These are phyloP conservation scores for Wallacemonas sp. DNA, from an alignment of 208 protist species.

Conservation along the genomic window DNA sequence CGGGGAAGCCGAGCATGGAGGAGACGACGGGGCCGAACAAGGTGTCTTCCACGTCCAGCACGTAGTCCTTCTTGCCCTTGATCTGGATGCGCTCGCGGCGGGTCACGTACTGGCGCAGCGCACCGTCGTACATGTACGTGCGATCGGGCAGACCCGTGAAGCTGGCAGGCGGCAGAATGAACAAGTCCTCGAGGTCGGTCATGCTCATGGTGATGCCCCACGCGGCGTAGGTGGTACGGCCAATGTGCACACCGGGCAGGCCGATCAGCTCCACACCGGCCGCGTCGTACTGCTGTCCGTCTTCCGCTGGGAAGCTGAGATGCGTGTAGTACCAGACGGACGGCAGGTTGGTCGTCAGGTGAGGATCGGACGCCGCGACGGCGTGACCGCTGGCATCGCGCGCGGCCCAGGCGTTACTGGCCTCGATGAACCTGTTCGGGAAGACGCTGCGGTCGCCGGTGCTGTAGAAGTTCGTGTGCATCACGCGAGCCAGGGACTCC, in stretches of 20 bases:
- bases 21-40: slow-evolving; percentile 54
- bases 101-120: slow-evolving; percentile 27
- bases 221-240: slow-evolving; percentile 46
- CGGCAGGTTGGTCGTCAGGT: slow-evolving; percentile 56
- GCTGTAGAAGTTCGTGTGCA: slow-evolving; percentile 6
- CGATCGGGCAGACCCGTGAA: slow-evolving; percentile 24
- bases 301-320: slow-evolving; percentile 42
- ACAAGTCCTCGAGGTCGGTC: slow-evolving; percentile 67
- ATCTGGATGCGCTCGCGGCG: slow-evolving; percentile 53
- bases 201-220: slow-evolving; percentile 76
- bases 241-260: slow-evolving; percentile 60
- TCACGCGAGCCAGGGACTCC: not conserved
- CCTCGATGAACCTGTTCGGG: slow-evolving; percentile 41
- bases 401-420: slow-evolving; percentile 60
- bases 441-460: slow-evolving; percentile 26
- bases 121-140: slow-evolving; percentile 50
- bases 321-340: slow-evolving; percentile 66
- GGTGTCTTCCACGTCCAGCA: slow-evolving; percentile 50
- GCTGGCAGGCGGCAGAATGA: slow-evolving; percentile 40
- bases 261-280: slow-evolving; percentile 48
- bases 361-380: slow-evolving; percentile 59
- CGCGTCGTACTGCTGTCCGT: slow-evolving; percentile 36
- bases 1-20: slow-evolving; percentile 40
- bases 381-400: slow-evolving; percentile 35
- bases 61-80: slow-evolving; percentile 48